Evolutionary conservation across 1,284 basidiomycete species (phyloP), one percentile per base, ranked within the genome.

Genomic region (Naganishia cerealis): DNA sequence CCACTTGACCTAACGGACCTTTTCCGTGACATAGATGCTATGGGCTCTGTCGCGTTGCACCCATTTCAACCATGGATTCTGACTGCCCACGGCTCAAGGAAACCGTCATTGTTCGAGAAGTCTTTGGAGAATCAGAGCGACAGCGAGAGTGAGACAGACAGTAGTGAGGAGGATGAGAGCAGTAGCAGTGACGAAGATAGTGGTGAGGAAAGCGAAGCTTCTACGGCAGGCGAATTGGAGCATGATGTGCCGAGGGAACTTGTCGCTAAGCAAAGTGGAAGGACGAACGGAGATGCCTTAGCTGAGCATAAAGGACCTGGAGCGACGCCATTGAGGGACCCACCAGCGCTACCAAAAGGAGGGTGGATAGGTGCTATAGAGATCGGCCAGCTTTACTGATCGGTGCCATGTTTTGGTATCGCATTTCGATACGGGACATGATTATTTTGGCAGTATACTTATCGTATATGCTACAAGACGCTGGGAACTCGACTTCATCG

Each of bases 21-120:
- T 33, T 36, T n/a, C 12, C 15, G 4, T 43, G 13, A 24, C 16
- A 16, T 65, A 80, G 79, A 77, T 50, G 73, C 76, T 4, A 71
- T 81, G 16, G 73, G 73, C 39, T 75, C 76, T 3, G 76, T 79
- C 0, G 76, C 79, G 68, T 73, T 78, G 26, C 78, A 80, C 66
- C 76, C 80, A 0, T 76, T 71, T 63, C 59, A 75, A 24, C 78
- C 78, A 0, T 67, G 75, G 7, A 63, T 80, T 5, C 71, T 81
- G 43, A 73, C 74, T 1, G 50, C 62, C 3, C 48, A 39, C 24
- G 70, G 70, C 13, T 66, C 67, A 16, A 42, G 70, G n/a, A 50
- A 63, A 53, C 61, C 61, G 1, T 63, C 61, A 13, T 10, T 24
- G 18, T 63, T 63, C 26, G 61, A 54, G 29, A 50, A 52, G 0